Evolutionary conservation across 1,284 basidiomycete species (phyloP).

Genomic region (Sparassis latifolia): DNA sequence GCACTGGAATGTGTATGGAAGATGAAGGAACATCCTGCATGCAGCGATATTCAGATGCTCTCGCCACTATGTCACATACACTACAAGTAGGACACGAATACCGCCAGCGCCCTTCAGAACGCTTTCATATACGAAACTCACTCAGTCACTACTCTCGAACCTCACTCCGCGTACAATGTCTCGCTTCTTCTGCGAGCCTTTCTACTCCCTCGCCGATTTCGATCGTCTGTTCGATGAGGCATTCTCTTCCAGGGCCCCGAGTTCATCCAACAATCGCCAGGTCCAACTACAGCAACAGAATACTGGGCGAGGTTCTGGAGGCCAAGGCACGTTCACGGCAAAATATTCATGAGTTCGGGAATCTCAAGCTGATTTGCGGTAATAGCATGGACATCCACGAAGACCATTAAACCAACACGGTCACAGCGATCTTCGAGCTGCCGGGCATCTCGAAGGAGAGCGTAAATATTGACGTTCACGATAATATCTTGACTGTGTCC

Average conservation of each 20-base stretch:
- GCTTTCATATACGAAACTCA: too few relatives aligned
- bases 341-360: background rate
- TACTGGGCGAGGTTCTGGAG: background rate
- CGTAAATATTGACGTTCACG: slow-evolving; percentile 35
- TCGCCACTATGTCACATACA: too few relatives aligned
- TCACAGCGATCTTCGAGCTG: slow-evolving; percentile 43
- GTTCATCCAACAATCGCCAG: background rate
- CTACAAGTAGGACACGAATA: too few relatives aligned
- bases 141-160: too few relatives aligned
- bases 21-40: too few relatives aligned
- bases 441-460: slow-evolving; percentile 38
- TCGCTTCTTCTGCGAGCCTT: slow-evolving; percentile 34
- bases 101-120: too few relatives aligned
- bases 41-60: too few relatives aligned
- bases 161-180: background rate
- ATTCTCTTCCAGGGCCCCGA: slow-evolving; percentile 16
- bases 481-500: slow-evolving; percentile 37
- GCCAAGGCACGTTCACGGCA: slow-evolving; percentile 20
- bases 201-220: slow-evolving; percentile 29
- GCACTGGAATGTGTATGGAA: too few relatives aligned
- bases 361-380: background rate
- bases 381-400: slow-evolving; percentile 43
- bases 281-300: background rate
- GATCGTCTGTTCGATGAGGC: slow-evolving; percentile 39
- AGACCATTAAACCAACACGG: slow-evolving; percentile 29